Conservation (phyloP, 2,329 filamentous ascomycete species). For the Alternaria angustiovoidea region DNA sequence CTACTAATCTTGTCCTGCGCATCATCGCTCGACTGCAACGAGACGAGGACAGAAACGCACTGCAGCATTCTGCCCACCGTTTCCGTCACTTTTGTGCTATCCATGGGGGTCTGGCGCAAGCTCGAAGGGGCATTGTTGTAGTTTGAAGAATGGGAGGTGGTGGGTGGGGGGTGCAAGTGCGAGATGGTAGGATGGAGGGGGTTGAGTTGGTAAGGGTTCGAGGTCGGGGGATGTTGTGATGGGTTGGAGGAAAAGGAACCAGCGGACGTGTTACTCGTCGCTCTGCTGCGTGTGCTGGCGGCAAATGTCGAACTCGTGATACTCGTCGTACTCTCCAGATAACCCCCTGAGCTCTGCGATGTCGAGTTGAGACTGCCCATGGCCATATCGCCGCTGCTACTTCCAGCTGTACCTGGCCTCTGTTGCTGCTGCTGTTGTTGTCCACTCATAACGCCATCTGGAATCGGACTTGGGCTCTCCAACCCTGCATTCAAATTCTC, state of each 20-base stretch:
- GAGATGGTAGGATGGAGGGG: neutral
- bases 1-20: constrained; percentile 81
- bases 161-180: constrained; percentile 23
- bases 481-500: constrained; percentile 69
- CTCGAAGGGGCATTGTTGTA: constrained; percentile 21
- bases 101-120: constrained; percentile 47
- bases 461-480: constrained; percentile 43
- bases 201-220: neutral
- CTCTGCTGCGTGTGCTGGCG: constrained; percentile 69
- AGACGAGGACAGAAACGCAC: constrained; percentile 89
- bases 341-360: constrained; percentile 75
- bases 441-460: constrained; percentile 7
- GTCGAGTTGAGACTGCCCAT: constrained; percentile 69
- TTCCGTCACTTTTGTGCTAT: constrained; percentile 82
- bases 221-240: constrained; percentile 15
- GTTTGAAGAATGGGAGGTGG: constrained; percentile 16
- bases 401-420: constrained; percentile 45
- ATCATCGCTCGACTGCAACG: constrained; percentile 75
- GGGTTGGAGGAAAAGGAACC: constrained; percentile 55
- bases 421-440: constrained; percentile 15
- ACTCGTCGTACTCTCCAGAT: constrained; percentile 73
- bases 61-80: constrained; percentile 96
- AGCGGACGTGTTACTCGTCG: constrained; percentile 80
- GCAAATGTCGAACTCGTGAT: constrained; percentile 59
- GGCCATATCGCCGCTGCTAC: constrained; percentile 29